These are phyloP conservation scores for Aspergillus ostianus DNA, from an alignment of 495 filamentous ascomycete genomes.

Conservation along the genomic window DNA sequence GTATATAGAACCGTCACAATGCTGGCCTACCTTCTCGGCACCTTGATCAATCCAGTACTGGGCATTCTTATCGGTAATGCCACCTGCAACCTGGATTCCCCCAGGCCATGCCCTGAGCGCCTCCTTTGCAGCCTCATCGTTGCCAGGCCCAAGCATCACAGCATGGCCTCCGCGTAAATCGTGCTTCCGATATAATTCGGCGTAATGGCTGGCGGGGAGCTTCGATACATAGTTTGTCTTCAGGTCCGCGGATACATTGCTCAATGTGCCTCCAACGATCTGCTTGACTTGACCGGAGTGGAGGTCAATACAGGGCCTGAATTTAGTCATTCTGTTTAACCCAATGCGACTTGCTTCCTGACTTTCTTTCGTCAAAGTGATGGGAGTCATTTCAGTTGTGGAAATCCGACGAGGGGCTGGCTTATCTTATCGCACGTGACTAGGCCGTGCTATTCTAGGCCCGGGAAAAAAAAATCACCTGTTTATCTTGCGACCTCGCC, in stretches of 20 bases:
- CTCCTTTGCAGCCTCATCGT: conserved; percentile 74
- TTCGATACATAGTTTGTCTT: conserved; percentile 89
- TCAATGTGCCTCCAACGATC: conserved; percentile 92
- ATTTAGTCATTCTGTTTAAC: conserved; percentile 72
- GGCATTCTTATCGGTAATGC: conserved; percentile 83
- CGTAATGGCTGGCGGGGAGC: conserved; percentile 76
- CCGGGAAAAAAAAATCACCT: conserved; percentile 4
- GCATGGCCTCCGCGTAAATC: conserved; percentile 80
- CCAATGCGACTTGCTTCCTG: conserved; percentile 8
- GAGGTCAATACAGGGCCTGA: conserved; percentile 94
- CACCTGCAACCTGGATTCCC: conserved; percentile 83
- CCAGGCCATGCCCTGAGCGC: conserved; percentile 73
- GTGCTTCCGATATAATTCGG: conserved; percentile 72
- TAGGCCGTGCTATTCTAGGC: not conserved
- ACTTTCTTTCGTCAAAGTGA: not conserved
- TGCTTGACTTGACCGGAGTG: conserved; percentile 96
- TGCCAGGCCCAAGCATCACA: conserved; percentile 90
- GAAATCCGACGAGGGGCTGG: conserved; percentile 28
- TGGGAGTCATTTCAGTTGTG: conserved; percentile 13
- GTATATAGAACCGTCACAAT: not conserved
- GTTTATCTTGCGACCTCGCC: not conserved
- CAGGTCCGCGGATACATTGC: conserved; percentile 59
- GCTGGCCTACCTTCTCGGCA: conserved; percentile 74
- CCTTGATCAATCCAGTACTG: conserved; percentile 80
- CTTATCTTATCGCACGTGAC: conserved; percentile 49